A percentile compares a stretch with the other conserved stretches of the same genome.
Conservation (phyloP, 768 basidiomycete genomes). For the Mycena latifolia region DNA sequence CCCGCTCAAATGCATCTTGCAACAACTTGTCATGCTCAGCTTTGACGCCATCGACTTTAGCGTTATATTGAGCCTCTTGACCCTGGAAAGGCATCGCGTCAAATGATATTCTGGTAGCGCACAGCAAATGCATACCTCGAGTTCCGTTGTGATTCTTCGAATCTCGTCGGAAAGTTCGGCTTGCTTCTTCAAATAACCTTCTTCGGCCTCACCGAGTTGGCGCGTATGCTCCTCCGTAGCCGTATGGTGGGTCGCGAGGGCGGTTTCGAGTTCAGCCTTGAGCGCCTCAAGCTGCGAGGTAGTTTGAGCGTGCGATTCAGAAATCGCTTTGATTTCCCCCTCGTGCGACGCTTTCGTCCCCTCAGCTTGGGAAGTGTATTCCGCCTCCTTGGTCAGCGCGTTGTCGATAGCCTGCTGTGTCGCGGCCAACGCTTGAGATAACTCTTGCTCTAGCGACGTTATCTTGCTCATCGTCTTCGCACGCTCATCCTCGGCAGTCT, state of each 20-base stretch:
- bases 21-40: slow-evolving; percentile 72
- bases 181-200: slow-evolving; percentile 60
- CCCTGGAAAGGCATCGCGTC: slow-evolving; percentile 53
- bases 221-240: slow-evolving; percentile 61
- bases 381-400: slow-evolving; percentile 60
- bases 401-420: slow-evolving; percentile 62
- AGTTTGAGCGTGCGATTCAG: slow-evolving; percentile 58
- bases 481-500: slow-evolving; percentile 72
- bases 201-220: slow-evolving; percentile 66
- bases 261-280: slow-evolving; percentile 59
- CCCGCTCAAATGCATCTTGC: slow-evolving; percentile 79
- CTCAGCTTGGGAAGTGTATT: slow-evolving; percentile 53
- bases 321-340: slow-evolving; percentile 57
- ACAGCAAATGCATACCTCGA: slow-evolving; percentile 63
- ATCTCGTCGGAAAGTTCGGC: slow-evolving; percentile 68
- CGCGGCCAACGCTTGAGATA: slow-evolving; percentile 61
- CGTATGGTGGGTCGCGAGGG: slow-evolving; percentile 62
- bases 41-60: slow-evolving; percentile 75
- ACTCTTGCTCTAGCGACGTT: slow-evolving; percentile 65
- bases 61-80: slow-evolving; percentile 77
- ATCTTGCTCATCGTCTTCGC: slow-evolving; percentile 59
- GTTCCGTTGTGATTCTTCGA: slow-evolving; percentile 66
- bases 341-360: slow-evolving; percentile 58
- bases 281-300: slow-evolving; percentile 59
- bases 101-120: neutral